Base-by-base conservation (phyloP, 1,284 basidiomycete genomes). In the Cutaneotrichosporon mucoides region DNA sequence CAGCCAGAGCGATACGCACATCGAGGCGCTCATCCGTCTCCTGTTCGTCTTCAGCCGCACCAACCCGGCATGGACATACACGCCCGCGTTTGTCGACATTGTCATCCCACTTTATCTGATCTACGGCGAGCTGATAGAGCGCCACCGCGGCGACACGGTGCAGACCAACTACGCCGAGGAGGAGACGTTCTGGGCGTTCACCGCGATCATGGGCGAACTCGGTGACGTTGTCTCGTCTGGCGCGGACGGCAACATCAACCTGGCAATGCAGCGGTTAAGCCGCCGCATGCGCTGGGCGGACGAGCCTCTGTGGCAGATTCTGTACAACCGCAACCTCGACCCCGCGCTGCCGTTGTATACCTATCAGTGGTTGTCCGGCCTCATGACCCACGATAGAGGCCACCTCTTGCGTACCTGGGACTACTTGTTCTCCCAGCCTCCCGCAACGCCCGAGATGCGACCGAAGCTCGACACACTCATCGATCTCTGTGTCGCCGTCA, bases 21-120 rank as follows among this genome's bases (percentile, higher is more conserved):
- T 68, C 10, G 77, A 79, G 49, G 70, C 66, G 34, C 60, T 80
- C 5, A 70, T 69, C 3, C 72, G 79, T 3, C 61, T 80, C 33
- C 63, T 80, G 4, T 77, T 71, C 60, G 63, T 78, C 37, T 75
- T 76, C 53, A 64, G 69, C 11, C 65, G 68, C 6, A 45, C 69
- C 12, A 72, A 78, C 57, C 71, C 73, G 0, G 70, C 74, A 43
- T 72, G 70, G 60, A 36, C 59, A 3, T 78, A 77, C 64, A 68
- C 70, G 15, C 68, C 73, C 42, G 69, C 67, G 2, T 66, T 77
- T 37, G 68, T 73, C 47, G 72, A 78, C 54, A 69, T 79, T 16
- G 65, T 75, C n/a, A 63, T 68, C 2, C 70, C 72, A 6, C 62
- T 80, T n/a, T 80, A 80, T 58, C 68, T 73, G 2, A 60, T 73